A percentile compares a stretch with the other conserved stretches of the same genome.
Conservation (phyloP, 257 asterid species). For the Mentha longifolia region DNA sequence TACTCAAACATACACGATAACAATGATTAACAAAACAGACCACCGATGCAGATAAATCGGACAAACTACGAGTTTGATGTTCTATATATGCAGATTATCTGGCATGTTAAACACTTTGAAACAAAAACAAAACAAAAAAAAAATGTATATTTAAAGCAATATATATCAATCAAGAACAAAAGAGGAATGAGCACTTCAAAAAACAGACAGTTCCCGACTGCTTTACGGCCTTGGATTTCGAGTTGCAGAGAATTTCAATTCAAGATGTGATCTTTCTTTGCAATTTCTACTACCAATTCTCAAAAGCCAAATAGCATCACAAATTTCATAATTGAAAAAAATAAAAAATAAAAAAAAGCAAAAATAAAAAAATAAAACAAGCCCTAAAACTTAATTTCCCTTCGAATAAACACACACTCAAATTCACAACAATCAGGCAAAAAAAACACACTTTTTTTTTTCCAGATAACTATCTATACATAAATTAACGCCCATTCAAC, state of each 20-base stretch:
- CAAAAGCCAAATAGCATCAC: neutral
- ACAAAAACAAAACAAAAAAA: no score
- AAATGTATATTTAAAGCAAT: neutral
- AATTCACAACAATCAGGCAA: neutral
- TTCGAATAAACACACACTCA: neutral
- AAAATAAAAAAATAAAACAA: no score
- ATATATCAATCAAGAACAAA: neutral
- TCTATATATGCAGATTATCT: no score
- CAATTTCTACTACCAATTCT: neutral
- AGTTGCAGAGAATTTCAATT: neutral
- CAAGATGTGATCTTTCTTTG: neutral
- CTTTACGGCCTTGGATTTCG: neutral
- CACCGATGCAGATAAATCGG: neutral
- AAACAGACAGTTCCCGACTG: neutral
- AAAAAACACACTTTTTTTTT: neutral
- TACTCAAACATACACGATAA: neutral
- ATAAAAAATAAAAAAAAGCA: no score
- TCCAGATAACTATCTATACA: neutral
- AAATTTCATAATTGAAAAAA: neutral
- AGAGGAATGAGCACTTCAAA: neutral
- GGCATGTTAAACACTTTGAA: no score
- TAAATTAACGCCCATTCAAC: no score
- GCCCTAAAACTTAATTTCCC: neutral
- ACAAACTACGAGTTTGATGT: neutral
- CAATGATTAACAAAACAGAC: slow-evolving; percentile 5